phyloP scores from a whole-genome alignment of 2,329 filamentous ascomycete genomes.

The Colletotrichum eremochloae region DNA sequence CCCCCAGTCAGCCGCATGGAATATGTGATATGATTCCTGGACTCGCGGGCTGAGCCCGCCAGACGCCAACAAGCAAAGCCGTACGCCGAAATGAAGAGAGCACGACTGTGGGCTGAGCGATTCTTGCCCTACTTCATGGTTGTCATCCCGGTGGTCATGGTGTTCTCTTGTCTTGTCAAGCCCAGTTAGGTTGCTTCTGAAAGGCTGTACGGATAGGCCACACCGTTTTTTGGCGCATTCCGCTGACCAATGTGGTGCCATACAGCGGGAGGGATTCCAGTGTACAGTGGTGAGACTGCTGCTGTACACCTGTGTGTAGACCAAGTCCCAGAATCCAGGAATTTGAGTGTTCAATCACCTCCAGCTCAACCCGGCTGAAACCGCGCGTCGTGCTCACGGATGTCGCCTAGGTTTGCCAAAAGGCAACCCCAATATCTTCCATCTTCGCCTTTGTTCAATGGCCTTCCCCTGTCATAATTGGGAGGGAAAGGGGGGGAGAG shows the following conservation, averaged over 20 bases:
- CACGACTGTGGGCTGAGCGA: background rate
- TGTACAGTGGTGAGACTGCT: background rate
- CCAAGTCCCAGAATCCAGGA: background rate
- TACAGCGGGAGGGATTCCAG: too few species aligned
- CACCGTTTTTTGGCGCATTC: too few species aligned
- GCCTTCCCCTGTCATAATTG: background rate
- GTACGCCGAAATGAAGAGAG: background rate
- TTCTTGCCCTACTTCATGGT: background rate
- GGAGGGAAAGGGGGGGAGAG: too few species aligned
- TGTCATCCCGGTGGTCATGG: background rate
- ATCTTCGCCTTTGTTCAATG: background rate
- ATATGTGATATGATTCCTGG: conserved; percentile 5
- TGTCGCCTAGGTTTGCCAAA: background rate
- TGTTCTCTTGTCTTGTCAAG: too few species aligned
- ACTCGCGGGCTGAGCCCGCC: background rate
- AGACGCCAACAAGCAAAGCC: background rate
- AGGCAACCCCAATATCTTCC: background rate
- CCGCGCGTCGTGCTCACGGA: conserved; percentile 15
- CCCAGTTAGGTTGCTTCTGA: too few species aligned
- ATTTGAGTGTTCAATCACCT: background rate
- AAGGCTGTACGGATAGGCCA: too few species aligned
- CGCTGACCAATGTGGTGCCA: too few species aligned
- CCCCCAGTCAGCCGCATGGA: conserved; percentile 26
- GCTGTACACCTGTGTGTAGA: background rate
- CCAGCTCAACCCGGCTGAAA: background rate